These are phyloP conservation scores for Solanum peruvianum DNA, from an alignment of 257 asterid species.

Conservation along the genomic window DNA sequence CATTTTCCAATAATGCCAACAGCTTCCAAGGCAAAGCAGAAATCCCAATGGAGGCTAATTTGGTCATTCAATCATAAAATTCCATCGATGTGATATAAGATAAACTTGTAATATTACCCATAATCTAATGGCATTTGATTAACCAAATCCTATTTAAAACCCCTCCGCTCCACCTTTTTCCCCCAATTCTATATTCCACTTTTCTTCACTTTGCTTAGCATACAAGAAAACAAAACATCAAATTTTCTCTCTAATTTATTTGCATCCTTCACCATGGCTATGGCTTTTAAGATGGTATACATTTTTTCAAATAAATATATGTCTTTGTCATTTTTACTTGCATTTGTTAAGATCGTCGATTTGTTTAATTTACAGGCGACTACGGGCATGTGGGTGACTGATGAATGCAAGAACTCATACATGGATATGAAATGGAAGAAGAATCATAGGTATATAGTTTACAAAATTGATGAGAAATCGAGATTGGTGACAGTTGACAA, in stretches of 20 bases:
- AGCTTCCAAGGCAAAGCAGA: not conserved
- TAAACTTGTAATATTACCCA: constrained; percentile 22
- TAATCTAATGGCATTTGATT: constrained; percentile 29
- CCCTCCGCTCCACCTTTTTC: not conserved
- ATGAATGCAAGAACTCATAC: constrained; percentile 77
- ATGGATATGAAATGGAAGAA: constrained; percentile 96
- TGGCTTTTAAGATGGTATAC: constrained; percentile 88
- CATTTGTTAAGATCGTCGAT: too few relatives aligned
- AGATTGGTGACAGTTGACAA: constrained; percentile 63
- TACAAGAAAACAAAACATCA: not conserved
- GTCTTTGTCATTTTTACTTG: not conserved
- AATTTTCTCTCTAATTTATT: not conserved
- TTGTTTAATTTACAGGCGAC: constrained; percentile 29
- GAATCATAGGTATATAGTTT: constrained; percentile 65
- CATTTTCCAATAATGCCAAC: constrained; percentile 4
- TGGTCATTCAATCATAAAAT: constrained; percentile 3
- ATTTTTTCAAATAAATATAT: not conserved
- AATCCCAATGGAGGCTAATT: constrained; percentile 3
- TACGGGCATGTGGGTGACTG: constrained; percentile 84
- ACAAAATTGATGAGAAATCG: constrained; percentile 71
- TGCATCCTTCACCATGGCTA: constrained; percentile 41
- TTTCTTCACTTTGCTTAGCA: not conserved
- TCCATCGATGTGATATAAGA: constrained; percentile 1
- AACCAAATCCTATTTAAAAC: constrained; percentile 31
- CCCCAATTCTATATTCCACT: not conserved